These are phyloP conservation scores for Beta macrorhiza DNA, from an alignment of 179 eudicot species.

Conservation along the genomic window DNA sequence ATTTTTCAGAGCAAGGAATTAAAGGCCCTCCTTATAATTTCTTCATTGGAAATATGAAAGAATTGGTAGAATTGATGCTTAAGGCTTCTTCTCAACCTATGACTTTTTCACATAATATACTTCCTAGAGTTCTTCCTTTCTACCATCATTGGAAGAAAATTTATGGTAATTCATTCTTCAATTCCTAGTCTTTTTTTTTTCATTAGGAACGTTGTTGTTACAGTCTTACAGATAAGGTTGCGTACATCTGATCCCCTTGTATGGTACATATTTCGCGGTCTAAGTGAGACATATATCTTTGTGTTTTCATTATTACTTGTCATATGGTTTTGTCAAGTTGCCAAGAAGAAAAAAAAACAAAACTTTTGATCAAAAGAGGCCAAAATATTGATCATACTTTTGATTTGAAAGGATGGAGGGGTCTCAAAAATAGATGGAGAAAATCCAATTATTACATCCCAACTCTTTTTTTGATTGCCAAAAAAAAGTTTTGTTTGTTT, in stretches of 20 bases:
- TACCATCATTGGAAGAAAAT: conserved; percentile 80
- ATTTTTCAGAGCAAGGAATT: conserved; percentile 64
- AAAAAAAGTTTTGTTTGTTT: neutral
- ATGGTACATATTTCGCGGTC: neutral
- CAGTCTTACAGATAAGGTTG: neutral
- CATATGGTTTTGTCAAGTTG: conserved; percentile 8
- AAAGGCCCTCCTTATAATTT: conserved; percentile 61
- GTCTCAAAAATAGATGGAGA: conserved; percentile 6
- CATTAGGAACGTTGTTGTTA: neutral
- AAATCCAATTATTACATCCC: conserved; percentile 19
- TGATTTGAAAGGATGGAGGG: conserved; percentile 16
- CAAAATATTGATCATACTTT: conserved; percentile 18
- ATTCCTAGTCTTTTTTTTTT: neutral
- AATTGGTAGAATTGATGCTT: conserved; percentile 51
- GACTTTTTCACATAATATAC: conserved; percentile 61
- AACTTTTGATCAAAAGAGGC: conserved; percentile 7
- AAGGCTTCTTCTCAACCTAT: conserved; percentile 67
- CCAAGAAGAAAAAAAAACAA: neutral
- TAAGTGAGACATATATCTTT: neutral
- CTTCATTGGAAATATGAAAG: conserved; percentile 65
- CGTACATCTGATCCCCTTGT: conserved; percentile 11
- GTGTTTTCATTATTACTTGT: neutral
- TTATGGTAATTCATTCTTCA: conserved; percentile 29
- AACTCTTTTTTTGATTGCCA: conserved; percentile 5
- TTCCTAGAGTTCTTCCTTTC: conserved; percentile 77